These are phyloP conservation scores for Globisporangium echinulatum DNA, from an alignment of 352 stramenopile species.

Conservation along the genomic window DNA sequence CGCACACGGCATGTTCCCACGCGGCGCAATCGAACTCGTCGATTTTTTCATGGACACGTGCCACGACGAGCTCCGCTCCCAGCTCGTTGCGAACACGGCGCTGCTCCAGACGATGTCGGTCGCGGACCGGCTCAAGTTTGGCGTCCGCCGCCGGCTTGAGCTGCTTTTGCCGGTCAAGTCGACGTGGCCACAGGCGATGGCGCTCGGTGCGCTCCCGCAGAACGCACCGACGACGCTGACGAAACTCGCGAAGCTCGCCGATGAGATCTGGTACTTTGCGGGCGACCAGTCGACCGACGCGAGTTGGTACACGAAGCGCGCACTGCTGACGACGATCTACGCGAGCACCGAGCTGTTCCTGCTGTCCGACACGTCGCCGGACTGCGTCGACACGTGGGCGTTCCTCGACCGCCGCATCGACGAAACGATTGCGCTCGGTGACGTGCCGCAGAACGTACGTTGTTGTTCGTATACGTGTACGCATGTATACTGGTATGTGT, in stretches of 20 bases:
- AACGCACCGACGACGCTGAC: conserved; percentile 69
- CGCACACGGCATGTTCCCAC: conserved; percentile 76
- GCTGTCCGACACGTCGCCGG: conserved; percentile 70
- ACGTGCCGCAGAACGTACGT: conserved; percentile 77
- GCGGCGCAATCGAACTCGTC: conserved; percentile 72
- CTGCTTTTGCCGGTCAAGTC: conserved; percentile 50
- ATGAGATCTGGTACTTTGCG: conserved; percentile 87
- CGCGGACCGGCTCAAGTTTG: conserved; percentile 80
- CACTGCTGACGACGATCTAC: conserved; percentile 72
- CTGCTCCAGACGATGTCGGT: conserved; percentile 61
- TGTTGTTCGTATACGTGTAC: no score
- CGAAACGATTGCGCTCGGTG: conserved; percentile 74
- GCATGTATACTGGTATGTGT: background rate
- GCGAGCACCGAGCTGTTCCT: conserved; percentile 80
- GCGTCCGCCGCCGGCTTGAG: conserved; percentile 60
- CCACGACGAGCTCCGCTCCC: conserved; percentile 46
- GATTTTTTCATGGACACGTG: conserved; percentile 84
- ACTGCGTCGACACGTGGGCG: conserved; percentile 73
- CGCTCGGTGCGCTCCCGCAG: conserved; percentile 59
- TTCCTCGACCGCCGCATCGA: conserved; percentile 81
- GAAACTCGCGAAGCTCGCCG: conserved; percentile 59
- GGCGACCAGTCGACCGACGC: conserved; percentile 80
- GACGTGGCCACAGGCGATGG: conserved; percentile 79
- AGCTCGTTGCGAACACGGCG: conserved; percentile 50
- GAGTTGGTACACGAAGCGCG: conserved; percentile 85